These are phyloP conservation scores for Saccharomycodes ludwigii DNA, from an alignment of 805 yeast genomes.

Conservation along the genomic window DNA sequence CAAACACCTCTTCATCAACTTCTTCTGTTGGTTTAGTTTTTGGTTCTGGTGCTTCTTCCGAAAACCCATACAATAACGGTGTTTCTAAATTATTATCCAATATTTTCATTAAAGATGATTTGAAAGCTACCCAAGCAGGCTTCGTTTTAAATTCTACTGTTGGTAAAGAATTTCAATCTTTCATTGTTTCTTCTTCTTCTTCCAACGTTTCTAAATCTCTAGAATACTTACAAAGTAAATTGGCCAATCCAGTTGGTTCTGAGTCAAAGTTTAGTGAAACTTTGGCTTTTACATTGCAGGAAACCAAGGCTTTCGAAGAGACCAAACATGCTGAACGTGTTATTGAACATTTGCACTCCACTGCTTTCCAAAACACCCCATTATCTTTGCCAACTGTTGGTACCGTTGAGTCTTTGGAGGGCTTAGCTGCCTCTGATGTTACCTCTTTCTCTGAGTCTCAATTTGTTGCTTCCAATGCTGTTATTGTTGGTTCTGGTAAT, in stretches of 20 bases:
- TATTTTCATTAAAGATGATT: constrained; percentile 29
- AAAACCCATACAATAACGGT: constrained; percentile 75
- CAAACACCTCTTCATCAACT: constrained; percentile 34
- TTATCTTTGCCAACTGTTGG: constrained; percentile 68
- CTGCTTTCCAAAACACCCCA: constrained; percentile 82
- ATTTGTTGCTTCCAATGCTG: constrained; percentile 51
- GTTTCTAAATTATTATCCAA: constrained; percentile 52
- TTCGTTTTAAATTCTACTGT: constrained; percentile 41
- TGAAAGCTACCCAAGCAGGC: constrained; percentile 34
- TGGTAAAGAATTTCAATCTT: constrained; percentile 54
- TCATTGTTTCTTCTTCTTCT: constrained; percentile 41
- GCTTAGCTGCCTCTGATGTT: constrained; percentile 48
- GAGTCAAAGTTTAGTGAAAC: constrained; percentile 36
- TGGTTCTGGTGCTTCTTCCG: constrained; percentile 72
- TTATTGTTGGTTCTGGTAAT: constrained; percentile 60
- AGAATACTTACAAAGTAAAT: constrained; percentile 33
- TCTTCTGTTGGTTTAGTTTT: constrained; percentile 58
- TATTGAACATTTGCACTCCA: constrained; percentile 63
- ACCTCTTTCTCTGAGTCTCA: constrained; percentile 41
- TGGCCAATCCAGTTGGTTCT: constrained; percentile 25
- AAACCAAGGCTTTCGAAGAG: constrained; percentile 44
- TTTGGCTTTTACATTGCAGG: constrained; percentile 32
- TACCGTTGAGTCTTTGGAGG: constrained; percentile 50
- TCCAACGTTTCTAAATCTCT: constrained; percentile 42
- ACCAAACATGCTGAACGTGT: constrained; percentile 42